Percentiles rank a stretch among this genome's conserved stretches.
phyloP scores from a whole-genome alignment of 1,284 basidiomycete genomes.

The Rhodofomes roseus region DNA sequence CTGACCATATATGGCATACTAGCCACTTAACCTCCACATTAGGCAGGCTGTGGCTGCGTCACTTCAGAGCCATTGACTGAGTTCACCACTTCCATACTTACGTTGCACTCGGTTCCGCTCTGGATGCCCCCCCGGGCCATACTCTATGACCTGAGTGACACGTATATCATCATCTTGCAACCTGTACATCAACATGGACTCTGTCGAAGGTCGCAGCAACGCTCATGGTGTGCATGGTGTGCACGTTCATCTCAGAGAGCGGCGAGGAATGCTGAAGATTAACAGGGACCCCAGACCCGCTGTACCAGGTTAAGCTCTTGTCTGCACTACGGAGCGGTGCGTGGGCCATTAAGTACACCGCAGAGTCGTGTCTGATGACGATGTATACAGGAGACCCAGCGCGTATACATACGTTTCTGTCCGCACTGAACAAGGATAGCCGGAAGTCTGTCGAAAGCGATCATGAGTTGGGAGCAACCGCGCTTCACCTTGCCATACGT shows the following conservation, averaged over 20 bases:
- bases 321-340: constrained; percentile 70
- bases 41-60: background rate
- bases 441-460: constrained; percentile 42
- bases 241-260: background rate
- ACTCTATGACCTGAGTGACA: background rate
- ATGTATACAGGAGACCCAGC: constrained; percentile 61
- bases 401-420: constrained; percentile 80
- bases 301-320: constrained; percentile 78
- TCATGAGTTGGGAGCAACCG: constrained; percentile 63
- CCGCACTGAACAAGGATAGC: constrained; percentile 67
- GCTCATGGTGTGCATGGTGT: too few species aligned
- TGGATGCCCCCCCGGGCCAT: background rate
- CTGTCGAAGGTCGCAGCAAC: background rate
- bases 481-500: constrained; percentile 83
- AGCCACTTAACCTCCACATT: background rate
- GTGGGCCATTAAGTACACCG: constrained; percentile 6
- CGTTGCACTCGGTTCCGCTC: background rate
- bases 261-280: background rate
- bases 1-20: too few species aligned
- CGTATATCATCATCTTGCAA: background rate
- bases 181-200: background rate
- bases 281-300: constrained; percentile 44
- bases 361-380: background rate
- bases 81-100: background rate
- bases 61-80: background rate